Percentiles rank a stretch among this genome's conserved stretches.
phyloP scores from a whole-genome alignment of 331 rosid genomes.

The Phaseolus coccineus region DNA sequence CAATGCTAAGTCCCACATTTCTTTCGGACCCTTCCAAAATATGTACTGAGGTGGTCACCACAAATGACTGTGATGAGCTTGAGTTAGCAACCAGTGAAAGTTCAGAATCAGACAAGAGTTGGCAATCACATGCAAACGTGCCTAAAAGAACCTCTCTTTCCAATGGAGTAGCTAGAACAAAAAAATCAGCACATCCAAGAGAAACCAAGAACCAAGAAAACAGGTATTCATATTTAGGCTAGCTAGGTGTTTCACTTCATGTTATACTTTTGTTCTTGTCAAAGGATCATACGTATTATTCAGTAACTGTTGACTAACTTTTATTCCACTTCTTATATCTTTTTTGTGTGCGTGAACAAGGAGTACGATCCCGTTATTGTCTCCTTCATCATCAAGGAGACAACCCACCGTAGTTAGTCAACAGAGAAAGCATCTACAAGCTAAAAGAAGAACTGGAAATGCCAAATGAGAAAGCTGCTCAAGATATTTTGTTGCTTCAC shows the following conservation, averaged over 20 bases:
- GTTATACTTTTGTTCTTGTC: slow-evolving; percentile 35
- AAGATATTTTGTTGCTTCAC: slow-evolving; percentile 39
- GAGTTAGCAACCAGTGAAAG: slow-evolving; percentile 80
- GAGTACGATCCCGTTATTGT: slow-evolving; percentile 66
- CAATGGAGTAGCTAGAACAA: slow-evolving; percentile 58
- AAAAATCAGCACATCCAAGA: slow-evolving; percentile 51
- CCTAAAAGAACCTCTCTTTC: slow-evolving; percentile 54
- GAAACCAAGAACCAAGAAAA: slow-evolving; percentile 60
- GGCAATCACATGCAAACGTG: slow-evolving; percentile 55
- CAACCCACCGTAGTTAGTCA: slow-evolving; percentile 52
- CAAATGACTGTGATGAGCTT: slow-evolving; percentile 73
- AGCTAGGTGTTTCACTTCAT: slow-evolving; percentile 13
- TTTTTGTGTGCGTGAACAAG: slow-evolving; percentile 45
- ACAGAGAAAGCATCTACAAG: slow-evolving; percentile 61
- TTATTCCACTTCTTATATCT: not conserved
- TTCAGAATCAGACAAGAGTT: slow-evolving; percentile 78
- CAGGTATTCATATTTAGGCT: slow-evolving; percentile 56
- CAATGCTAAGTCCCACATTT: slow-evolving; percentile 53
- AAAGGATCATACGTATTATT: not conserved
- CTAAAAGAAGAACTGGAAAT: slow-evolving; percentile 66
- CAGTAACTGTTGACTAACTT: slow-evolving; percentile 19
- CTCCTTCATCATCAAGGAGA: slow-evolving; percentile 71
- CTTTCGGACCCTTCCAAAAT: slow-evolving; percentile 57
- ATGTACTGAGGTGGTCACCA: slow-evolving; percentile 46
- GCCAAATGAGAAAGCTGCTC: slow-evolving; percentile 55